Evolutionary conservation across 305 asterid species (phyloP), one percentile per base, ranked within the genome.

Genomic region (Fraxinus albicans): DNA sequence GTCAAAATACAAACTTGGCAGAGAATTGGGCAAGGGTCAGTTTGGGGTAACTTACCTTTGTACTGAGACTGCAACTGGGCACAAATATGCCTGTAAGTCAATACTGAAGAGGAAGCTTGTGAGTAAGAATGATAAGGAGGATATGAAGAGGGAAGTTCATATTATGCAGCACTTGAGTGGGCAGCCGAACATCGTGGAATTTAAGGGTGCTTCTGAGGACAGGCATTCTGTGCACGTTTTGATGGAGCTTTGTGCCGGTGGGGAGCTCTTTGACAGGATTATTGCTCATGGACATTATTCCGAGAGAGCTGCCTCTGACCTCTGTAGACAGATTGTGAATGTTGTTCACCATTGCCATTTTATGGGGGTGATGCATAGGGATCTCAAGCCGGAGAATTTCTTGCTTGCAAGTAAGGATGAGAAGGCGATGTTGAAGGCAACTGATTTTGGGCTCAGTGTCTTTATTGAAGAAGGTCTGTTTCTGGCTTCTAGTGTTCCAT

Each of bases 81-180:
- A 82, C 13, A 84, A 76, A 13, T 91, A 91, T 81, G 95, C 95
- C 31, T 90, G 95, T 81, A 91, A 91, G 80, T 90, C 95, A 19
- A 90, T 91, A 9, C 75, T 90, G 87, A 91, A 91, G 86, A 87
- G 95, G 89, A 91, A 91, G 53, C 93, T 91, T 21, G 90, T 88
- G 86, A 88, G 86, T 80, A 90, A 82, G 88, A 88, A 55, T 80
- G 95, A 89, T 53, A 91, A 76, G 85, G 95, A 91, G 74, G 95
- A 90, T 85, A 90, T 91, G 91, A 90, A 89, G 84, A 89, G 90
- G 73, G 95, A 91, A 84, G 90, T 91, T 80, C 86, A 90, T 70
- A 91, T 91, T 9, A 89, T 91, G 93, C 95, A 90, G 89, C 95
- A 91, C 74, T 80, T 91, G 73, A 90, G 93, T 79, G 95, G 95